Base-by-base conservation (phyloP, 2,329 filamentous ascomycete genomes). In the Microdochium paspali region DNA sequence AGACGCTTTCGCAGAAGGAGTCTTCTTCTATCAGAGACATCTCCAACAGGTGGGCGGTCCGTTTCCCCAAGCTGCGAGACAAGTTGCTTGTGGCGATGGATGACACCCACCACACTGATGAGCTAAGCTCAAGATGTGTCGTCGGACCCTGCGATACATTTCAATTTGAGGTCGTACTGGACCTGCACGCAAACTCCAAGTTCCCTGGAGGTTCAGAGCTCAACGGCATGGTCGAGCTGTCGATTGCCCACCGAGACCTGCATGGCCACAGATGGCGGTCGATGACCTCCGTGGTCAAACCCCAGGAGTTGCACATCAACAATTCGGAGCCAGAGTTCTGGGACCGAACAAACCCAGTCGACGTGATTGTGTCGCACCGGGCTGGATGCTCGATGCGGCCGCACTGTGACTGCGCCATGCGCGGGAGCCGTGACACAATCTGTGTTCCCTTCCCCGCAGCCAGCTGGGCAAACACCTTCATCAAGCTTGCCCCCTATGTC, bases 111-210 rank as follows among this genome's bases (percentile, higher is more conserved):
- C 57, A 58, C 1, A 56, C 54, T 2, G 61, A 64, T 23, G 61
- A 63, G 50, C 54, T 52, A n/a, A 59, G 56, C 24, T 62, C 61
- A 3, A 58, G 61, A 4, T 64, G 61, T 39, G 61, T 64, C 7
- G 55, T 63, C 24, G 61, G 61, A 3, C 73, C 73, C 31, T 77
- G 79, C 50, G 73, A 77, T 51, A 73, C 82, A 30, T 66, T 84
- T 51, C 79, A 84, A 63, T 79, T 83, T 67, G 78, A 81, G 51
- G 71, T 77, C 4, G 77, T 77, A 1, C 69, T 84, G 6, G 74
- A 81, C 51, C 62, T 83, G 2, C 76, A 80, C 57, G 70, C 79
- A 51, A 73, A 73, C 43, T 72, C 71, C 54, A 72, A 73, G 49
- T 80, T 82, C 55, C 79, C 79, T 3, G 65, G 70, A 10, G 74